Evolutionary conservation across 2,329 filamentous ascomycete species (phyloP).

Genomic region (Epichloe elymi): DNA sequence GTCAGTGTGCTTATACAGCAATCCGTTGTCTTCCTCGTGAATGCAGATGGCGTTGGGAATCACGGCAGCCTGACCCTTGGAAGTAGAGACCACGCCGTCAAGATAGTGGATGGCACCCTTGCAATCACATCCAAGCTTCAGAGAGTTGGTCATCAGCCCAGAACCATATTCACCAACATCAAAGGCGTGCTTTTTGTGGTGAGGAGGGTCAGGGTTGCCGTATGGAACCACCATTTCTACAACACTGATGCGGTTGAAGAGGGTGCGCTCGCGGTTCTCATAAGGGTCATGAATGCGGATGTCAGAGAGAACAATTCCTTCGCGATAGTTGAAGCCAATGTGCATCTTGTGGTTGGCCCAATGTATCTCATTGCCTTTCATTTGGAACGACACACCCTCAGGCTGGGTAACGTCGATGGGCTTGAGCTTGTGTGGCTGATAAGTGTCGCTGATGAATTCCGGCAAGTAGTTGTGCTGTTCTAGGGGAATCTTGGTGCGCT

Average conservation of each 20-base stretch:
- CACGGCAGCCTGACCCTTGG: constrained; percentile 44
- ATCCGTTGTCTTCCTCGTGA: constrained; percentile 34
- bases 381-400: constrained; percentile 28
- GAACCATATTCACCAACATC: constrained; percentile 56
- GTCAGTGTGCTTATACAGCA: constrained; percentile 53
- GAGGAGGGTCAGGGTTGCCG: constrained; percentile 48
- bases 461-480: constrained; percentile 26
- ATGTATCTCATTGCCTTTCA: constrained; percentile 34
- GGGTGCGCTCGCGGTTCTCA: constrained; percentile 31
- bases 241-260: constrained; percentile 55
- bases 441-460: constrained; percentile 21
- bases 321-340: constrained; percentile 59
- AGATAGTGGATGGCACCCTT: constrained; percentile 43
- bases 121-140: constrained; percentile 48
- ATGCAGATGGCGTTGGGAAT: constrained; percentile 42
- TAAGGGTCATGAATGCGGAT: constrained; percentile 46
- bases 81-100: constrained; percentile 23
- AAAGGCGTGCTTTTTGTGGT: constrained; percentile 58
- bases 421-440: constrained; percentile 22
- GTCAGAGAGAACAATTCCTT: constrained; percentile 59
- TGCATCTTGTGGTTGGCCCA: constrained; percentile 60
- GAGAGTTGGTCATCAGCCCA: constrained; percentile 53
- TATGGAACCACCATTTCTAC: constrained; percentile 64
- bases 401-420: constrained; percentile 28
- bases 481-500: constrained; percentile 30